Evolutionary conservation across 2,329 filamentous ascomycete genomes (phyloP), one percentile per base, ranked within the genome.

Genomic region (Calycina marina): DNA sequence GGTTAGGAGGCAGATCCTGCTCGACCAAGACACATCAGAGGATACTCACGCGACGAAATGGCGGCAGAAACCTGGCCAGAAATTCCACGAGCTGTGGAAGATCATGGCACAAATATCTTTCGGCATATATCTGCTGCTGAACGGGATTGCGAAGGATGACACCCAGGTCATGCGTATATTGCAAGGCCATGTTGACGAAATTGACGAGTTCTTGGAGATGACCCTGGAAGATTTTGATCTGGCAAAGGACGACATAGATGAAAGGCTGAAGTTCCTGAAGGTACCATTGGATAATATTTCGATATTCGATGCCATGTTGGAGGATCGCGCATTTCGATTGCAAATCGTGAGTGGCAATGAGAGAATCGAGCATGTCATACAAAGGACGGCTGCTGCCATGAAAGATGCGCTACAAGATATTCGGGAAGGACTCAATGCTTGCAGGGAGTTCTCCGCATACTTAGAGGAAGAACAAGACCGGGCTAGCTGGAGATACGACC

Each of bases 51-150:
- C 73, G 32, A 69, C 75, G 30, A 59, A 71, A 51, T 93, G 86
- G 84, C 73, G 77, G 36, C 76, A 80, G 52, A 72, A 76, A 32
- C 67, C 74, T 0, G 74, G 73, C 26, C 82, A 90, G 52, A 70
- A 72, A 48, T 78, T 84, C 50, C 90, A 96, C 51, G 84, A 92
- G 41, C 62, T 96, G 38, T 77, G 78, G 63, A 94, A 94, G 59
- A 70, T 94, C 30, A 71, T 92, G 51, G 77, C 88, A 11, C 88
- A 96, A 56, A 86, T 96, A 45, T 78, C 84, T 2, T 96, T 96
- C 54, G 88, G 90, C 13, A 77, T 96, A 22, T 86, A 94, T 54
- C 63, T 96, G 27, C 60, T 96, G 36, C 72, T 92, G 34, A 77
- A 86, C 48, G 75, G 77, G 39, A 72, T 92, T 53, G 86, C 90